Evolutionary conservation across 2,329 filamentous ascomycete genomes (phyloP).

Genomic region (Pyrenochaeta sp.): DNA sequence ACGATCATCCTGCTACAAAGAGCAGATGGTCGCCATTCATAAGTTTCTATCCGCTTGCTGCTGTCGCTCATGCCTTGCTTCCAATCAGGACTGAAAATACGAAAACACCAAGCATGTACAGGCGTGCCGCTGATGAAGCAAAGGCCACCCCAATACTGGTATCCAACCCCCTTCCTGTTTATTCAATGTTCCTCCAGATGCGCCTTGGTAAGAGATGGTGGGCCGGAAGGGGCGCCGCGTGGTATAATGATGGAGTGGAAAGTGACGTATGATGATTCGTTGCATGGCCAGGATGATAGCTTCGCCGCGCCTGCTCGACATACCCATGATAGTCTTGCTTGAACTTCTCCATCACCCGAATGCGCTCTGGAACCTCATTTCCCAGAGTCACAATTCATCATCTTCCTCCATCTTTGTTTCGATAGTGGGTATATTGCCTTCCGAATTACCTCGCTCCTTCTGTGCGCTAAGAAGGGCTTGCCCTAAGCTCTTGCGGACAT

Average conservation of each 20-base stretch:
- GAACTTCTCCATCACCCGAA: constrained; percentile 21
- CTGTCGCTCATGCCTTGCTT: background rate
- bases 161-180: constrained; percentile 3
- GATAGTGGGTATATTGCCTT: constrained; percentile 35
- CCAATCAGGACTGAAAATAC: constrained; percentile 4
- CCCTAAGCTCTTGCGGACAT: constrained; percentile 49
- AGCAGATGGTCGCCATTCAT: no score
- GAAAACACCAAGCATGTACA: constrained; percentile 16
- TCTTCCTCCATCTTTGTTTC: constrained; percentile 53
- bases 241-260: constrained; percentile 1
- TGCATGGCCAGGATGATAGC: background rate
- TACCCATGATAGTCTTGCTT: background rate
- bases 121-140: constrained; percentile 5
- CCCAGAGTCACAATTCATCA: constrained; percentile 54
- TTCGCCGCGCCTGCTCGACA: background rate
- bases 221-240: background rate
- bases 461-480: constrained; percentile 42
- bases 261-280: background rate
- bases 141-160: background rate
- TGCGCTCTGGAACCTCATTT: constrained; percentile 31
- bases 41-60: background rate
- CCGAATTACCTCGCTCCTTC: constrained; percentile 46
- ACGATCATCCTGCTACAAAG: no score
- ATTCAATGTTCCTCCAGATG: constrained; percentile 9
- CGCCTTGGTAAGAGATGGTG: constrained; percentile 19